A percentile compares a stretch with the other conserved stretches of the same genome.
Conservation (phyloP, 2,329 filamentous ascomycete species). For the Fusarium phyllophilum region DNA sequence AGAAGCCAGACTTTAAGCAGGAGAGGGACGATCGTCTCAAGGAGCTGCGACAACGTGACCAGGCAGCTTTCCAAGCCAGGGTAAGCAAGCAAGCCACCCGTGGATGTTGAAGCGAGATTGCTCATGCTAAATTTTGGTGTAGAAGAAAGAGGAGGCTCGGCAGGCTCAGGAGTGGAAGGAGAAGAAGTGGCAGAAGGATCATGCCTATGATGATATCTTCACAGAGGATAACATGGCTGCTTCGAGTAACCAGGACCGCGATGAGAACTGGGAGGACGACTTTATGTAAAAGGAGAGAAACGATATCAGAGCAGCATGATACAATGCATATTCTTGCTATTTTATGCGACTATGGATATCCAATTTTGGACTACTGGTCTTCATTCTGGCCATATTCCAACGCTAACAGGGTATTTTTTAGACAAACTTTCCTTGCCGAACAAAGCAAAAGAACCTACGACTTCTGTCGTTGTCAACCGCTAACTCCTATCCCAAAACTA, state of each 20-base stretch:
- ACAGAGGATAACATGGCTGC: constrained; percentile 80
- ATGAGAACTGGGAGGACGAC: constrained; percentile 83
- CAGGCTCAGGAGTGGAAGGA: constrained; percentile 84
- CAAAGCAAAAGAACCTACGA: not conserved
- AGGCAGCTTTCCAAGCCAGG: constrained; percentile 68
- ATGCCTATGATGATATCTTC: constrained; percentile 95
- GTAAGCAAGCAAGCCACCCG: constrained; percentile 55
- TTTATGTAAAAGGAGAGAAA: constrained; percentile 77
- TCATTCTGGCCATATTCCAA: not conserved
- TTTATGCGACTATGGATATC: not conserved
- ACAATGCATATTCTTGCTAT: not conserved
- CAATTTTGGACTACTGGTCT: not conserved
- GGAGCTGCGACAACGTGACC: constrained; percentile 77
- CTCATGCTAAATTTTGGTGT: not conserved
- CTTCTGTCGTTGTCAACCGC: constrained; percentile 31
- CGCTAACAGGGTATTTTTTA: constrained; percentile 30
- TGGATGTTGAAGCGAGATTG: too few species aligned
- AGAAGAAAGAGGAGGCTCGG: constrained; percentile 81
- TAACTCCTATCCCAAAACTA: constrained; percentile 46
- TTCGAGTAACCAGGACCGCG: constrained; percentile 87
- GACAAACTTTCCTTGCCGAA: not conserved
- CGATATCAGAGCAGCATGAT: not conserved
- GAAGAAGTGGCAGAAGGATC: constrained; percentile 95
- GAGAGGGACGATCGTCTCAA: constrained; percentile 83
- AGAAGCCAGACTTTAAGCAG: constrained; percentile 81